Evolutionary conservation across 2,329 filamentous ascomycete genomes (phyloP).

Genomic region (Ceratocystis smalleyi): DNA sequence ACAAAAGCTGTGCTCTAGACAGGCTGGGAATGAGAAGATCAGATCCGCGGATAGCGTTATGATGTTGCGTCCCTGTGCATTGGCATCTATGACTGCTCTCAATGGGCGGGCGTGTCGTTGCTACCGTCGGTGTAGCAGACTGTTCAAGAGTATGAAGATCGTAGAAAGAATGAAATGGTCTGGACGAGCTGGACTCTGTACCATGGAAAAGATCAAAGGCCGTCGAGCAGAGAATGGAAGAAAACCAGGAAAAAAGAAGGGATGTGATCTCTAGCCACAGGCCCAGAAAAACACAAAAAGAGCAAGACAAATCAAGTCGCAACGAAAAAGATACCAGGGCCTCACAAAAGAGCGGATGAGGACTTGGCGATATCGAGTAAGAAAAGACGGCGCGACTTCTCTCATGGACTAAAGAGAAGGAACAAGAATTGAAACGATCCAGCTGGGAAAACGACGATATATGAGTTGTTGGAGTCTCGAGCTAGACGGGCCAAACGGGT

Average conservation of each 20-base stretch:
- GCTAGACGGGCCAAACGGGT: neutral
- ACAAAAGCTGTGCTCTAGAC: too few species aligned
- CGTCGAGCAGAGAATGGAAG: neutral
- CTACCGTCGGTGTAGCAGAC: too few species aligned
- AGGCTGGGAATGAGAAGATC: neutral
- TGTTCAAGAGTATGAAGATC: neutral
- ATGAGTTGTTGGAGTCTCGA: slow-evolving; percentile 4
- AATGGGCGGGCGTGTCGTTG: neutral
- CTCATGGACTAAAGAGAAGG: neutral
- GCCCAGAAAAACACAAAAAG: neutral
- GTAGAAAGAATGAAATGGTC: neutral
- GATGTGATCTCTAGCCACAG: slow-evolving; percentile 5
- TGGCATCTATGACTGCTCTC: neutral
- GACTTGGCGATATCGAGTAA: slow-evolving; percentile 1
- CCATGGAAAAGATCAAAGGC: neutral
- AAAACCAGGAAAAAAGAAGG: neutral
- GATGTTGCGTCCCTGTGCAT: neutral
- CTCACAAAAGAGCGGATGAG: neutral
- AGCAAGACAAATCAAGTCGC: slow-evolving; percentile 4
- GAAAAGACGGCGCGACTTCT: neutral
- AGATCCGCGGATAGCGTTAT: neutral
- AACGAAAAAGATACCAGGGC: slow-evolving; percentile 1
- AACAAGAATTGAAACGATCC: neutral
- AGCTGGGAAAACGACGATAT: slow-evolving; percentile 6
- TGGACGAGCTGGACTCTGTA: neutral